These are phyloP conservation scores for Chaetomiaceae sp. DNA, from an alignment of 2,329 filamentous ascomycete species.

Conservation along the genomic window DNA sequence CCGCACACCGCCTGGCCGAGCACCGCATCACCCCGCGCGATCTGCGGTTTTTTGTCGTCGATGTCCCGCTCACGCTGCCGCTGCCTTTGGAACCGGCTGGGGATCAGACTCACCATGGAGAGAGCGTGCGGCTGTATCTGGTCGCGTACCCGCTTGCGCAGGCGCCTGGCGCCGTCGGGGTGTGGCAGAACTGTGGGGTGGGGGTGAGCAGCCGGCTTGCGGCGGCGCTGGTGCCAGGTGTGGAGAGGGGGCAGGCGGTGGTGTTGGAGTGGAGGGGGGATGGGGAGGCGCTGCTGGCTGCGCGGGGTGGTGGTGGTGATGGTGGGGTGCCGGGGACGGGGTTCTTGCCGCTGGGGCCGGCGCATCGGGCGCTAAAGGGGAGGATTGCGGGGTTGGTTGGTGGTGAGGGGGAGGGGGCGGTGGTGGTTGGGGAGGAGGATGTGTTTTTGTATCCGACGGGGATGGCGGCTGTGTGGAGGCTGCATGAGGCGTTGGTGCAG, in stretches of 20 bases:
- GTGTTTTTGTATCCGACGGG: slow-evolving; percentile 50
- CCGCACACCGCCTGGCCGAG: slow-evolving; percentile 30
- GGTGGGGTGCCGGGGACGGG: slow-evolving; percentile 28
- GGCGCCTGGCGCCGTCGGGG: slow-evolving; percentile 32
- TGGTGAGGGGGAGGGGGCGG: slow-evolving; percentile 21
- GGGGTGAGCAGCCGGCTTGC: slow-evolving; percentile 42
- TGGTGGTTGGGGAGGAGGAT: slow-evolving; percentile 32
- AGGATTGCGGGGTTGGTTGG: slow-evolving; percentile 38
- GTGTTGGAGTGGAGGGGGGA: slow-evolving; percentile 29
- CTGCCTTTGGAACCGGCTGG: background rate
- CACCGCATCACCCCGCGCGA: slow-evolving; percentile 30
- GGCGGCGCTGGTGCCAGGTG: slow-evolving; percentile 36
- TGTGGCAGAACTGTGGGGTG: slow-evolving; percentile 42
- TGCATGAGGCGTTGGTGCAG: slow-evolving; percentile 34
- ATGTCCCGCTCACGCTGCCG: slow-evolving; percentile 26
- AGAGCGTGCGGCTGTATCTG: slow-evolving; percentile 36
- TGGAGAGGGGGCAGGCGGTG: slow-evolving; percentile 23
- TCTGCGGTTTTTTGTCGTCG: slow-evolving; percentile 36
- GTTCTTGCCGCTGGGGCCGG: slow-evolving; percentile 33
- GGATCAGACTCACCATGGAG: background rate
- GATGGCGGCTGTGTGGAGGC: slow-evolving; percentile 46
- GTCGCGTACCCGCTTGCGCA: slow-evolving; percentile 35
- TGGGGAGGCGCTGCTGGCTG: slow-evolving; percentile 11
- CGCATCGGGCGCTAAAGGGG: slow-evolving; percentile 34
- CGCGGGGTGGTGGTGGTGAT: slow-evolving; percentile 4